phyloP scores from a whole-genome alignment of 805 yeast genomes.

The Metschnikowia borealis region DNA sequence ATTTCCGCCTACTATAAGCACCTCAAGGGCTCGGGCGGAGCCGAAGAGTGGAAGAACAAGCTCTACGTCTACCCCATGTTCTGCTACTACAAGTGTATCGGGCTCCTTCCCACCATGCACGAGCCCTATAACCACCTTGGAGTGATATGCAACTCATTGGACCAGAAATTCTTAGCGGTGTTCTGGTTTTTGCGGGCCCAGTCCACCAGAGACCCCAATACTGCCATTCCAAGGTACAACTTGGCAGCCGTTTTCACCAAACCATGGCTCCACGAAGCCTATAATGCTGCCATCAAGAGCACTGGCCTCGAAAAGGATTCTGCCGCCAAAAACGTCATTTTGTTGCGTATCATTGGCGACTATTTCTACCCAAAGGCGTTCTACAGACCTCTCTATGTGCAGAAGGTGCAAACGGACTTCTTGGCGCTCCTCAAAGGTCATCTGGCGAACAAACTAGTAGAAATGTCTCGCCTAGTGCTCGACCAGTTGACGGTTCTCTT shows the following conservation, averaged over 20 bases:
- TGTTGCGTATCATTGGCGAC: slow-evolving; percentile 40
- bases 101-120: slow-evolving; percentile 62
- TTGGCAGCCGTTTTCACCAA: slow-evolving; percentile 36
- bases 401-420: slow-evolving; percentile 19
- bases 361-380: slow-evolving; percentile 38
- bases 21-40: background rate
- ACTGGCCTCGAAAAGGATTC: slow-evolving; percentile 1
- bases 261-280: slow-evolving; percentile 28
- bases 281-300: slow-evolving; percentile 11
- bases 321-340: slow-evolving; percentile 19
- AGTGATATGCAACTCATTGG: slow-evolving; percentile 36
- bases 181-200: slow-evolving; percentile 55
- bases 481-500: slow-evolving; percentile 14
- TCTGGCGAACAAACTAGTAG: background rate
- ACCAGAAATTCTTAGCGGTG: slow-evolving; percentile 45
- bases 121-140: slow-evolving; percentile 64
- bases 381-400: slow-evolving; percentile 12
- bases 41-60: slow-evolving; percentile 32
- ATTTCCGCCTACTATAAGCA: slow-evolving; percentile 13
- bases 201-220: slow-evolving; percentile 47
- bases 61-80: slow-evolving; percentile 27
- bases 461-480: slow-evolving; percentile 6
- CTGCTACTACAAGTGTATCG: slow-evolving; percentile 48
- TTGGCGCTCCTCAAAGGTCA: slow-evolving; percentile 17
- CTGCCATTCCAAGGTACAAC: slow-evolving; percentile 45